Evolutionary conservation across 257 asterid species (phyloP).

Genomic region (Petrea volubilis): DNA sequence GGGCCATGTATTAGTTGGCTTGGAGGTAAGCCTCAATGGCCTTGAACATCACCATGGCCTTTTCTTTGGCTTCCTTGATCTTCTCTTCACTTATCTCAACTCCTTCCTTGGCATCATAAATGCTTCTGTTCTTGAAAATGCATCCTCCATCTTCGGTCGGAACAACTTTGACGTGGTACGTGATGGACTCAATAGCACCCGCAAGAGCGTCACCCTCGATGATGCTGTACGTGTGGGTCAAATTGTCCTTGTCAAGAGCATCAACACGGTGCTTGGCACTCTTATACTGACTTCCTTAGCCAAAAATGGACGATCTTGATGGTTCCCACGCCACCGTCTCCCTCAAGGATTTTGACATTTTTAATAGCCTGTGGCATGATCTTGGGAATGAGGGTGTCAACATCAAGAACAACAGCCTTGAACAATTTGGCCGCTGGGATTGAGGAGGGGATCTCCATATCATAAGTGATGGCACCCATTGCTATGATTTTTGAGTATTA

Average conservation of each 20-base stretch:
- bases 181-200: conserved; percentile 26
- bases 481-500: neutral
- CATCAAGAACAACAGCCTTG: conserved; percentile 28
- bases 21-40: conserved; percentile 31
- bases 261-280: conserved; percentile 32
- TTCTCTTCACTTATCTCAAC: conserved; percentile 29
- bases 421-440: conserved; percentile 33
- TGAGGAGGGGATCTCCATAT: conserved; percentile 18
- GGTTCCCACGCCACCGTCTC: conserved; percentile 38
- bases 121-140: conserved; percentile 22
- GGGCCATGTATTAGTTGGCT: too few species aligned
- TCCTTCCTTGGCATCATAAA: conserved; percentile 30
- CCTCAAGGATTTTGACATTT: conserved; percentile 29
- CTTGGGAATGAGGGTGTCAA: conserved; percentile 33
- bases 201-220: conserved; percentile 33
- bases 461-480: conserved; percentile 27
- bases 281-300: conserved; percentile 31
- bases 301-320: conserved; percentile 24
- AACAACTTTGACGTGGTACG: conserved; percentile 21
- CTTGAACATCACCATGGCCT: conserved; percentile 23
- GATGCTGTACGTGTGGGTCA: conserved; percentile 22
- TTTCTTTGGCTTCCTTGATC: conserved; percentile 24
- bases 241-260: conserved; percentile 21
- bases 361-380: conserved; percentile 30
- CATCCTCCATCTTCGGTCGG: conserved; percentile 31